Evolutionary conservation across 306 rosid species (phyloP).

Genomic region (Cucurbita ficifolia): DNA sequence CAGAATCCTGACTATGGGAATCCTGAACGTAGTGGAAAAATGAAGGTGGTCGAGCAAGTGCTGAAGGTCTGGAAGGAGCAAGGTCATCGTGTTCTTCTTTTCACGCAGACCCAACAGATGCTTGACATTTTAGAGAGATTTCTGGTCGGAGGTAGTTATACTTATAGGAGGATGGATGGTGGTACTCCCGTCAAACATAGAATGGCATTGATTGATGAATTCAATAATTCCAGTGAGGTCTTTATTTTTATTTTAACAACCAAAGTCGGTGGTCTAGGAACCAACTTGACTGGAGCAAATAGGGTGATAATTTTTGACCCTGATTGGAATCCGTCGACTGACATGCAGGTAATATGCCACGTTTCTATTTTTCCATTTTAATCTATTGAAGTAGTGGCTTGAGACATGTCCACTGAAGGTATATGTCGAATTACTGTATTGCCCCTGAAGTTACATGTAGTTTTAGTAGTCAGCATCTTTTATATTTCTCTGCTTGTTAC

Average conservation of each 20-base stretch:
- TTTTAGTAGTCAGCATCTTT: background rate
- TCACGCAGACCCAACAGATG: conserved; percentile 89
- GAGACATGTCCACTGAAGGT: background rate
- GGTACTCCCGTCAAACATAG: conserved; percentile 77
- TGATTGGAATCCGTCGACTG: conserved; percentile 98
- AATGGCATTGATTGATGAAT: conserved; percentile 96
- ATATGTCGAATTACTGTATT: background rate
- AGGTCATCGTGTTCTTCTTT: conserved; percentile 91
- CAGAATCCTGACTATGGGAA: conserved; percentile 86
- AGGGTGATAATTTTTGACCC: conserved; percentile 93
- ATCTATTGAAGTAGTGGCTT: background rate
- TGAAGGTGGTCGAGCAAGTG: conserved; percentile 89
- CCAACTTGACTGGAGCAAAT: conserved; percentile 86
- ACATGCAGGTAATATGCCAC: conserved; percentile 49
- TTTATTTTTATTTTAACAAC: conserved; percentile 86
- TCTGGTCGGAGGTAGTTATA: conserved; percentile 41
- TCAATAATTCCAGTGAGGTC: conserved; percentile 60
- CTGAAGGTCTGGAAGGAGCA: conserved; percentile 96
- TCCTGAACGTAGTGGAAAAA: conserved; percentile 85
- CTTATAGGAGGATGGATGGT: conserved; percentile 90
- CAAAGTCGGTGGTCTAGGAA: conserved; percentile 96
- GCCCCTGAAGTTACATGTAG: background rate
- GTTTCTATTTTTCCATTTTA: background rate
- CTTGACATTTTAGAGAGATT: conserved; percentile 73
- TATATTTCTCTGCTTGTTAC: background rate